Percentiles rank a stretch among this genome's conserved stretches.
These are phyloP conservation scores for Coelastrella sp. DNA, from an alignment of 139 green algal genomes.

Conservation along the genomic window DNA sequence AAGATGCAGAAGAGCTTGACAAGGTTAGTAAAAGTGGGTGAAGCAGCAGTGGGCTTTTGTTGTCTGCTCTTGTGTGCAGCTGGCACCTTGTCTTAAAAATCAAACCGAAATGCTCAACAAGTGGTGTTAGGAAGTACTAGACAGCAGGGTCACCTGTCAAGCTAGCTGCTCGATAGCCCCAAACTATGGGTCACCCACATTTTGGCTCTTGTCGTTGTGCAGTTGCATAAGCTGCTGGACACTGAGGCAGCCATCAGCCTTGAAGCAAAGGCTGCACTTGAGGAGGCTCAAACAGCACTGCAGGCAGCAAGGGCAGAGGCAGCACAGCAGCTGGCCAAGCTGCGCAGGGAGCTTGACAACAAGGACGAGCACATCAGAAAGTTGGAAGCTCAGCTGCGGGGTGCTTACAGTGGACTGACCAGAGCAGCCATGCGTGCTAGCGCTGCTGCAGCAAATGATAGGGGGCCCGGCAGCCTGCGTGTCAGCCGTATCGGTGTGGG, in stretches of 20 bases:
- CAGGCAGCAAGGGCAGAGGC: background rate
- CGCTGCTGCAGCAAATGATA: background rate
- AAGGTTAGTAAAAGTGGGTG: slow-evolving; percentile 45
- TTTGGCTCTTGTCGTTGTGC: background rate
- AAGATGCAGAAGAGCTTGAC: slow-evolving; percentile 62
- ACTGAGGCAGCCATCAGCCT: slow-evolving; percentile 39
- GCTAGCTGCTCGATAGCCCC: no score
- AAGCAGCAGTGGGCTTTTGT: background rate
- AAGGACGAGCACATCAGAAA: slow-evolving; percentile 12
- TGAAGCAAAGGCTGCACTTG: slow-evolving; percentile 51
- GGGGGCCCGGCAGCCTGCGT: background rate
- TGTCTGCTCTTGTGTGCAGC: background rate
- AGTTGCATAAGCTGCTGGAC: slow-evolving; percentile 40
- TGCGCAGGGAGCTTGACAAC: slow-evolving; percentile 47
- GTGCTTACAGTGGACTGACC: slow-evolving; percentile 28
- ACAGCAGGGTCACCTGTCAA: no score
- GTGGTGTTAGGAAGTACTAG: no score
- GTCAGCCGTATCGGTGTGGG: slow-evolving; percentile 16
- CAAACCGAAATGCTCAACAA: no score
- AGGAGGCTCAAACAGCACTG: slow-evolving; percentile 35
- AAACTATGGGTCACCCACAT: no score
- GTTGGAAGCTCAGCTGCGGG: slow-evolving; percentile 15
- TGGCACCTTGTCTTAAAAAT: no score
- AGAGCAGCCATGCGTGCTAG: slow-evolving; percentile 29
- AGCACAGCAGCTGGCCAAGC: slow-evolving; percentile 43